A percentile compares a stretch with the other conserved stretches of the same genome.
phyloP scores from a whole-genome alignment of 768 basidiomycete genomes.

The Lactarius psammicola region DNA sequence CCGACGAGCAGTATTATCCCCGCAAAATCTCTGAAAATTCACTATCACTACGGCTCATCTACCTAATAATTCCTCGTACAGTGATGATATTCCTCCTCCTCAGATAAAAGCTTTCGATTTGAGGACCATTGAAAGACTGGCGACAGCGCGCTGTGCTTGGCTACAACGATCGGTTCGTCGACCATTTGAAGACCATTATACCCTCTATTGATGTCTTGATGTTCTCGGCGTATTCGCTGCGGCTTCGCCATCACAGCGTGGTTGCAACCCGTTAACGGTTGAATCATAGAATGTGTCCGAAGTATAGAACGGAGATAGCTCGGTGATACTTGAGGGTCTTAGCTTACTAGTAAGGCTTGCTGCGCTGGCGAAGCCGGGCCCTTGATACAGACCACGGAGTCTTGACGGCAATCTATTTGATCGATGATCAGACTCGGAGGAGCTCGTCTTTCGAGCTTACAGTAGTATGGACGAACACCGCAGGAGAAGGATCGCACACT shows the following conservation, averaged over 20 bases:
- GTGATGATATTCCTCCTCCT: background rate
- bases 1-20: background rate
- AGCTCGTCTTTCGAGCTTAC: background rate
- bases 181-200: background rate
- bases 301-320: background rate
- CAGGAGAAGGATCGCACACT: background rate
- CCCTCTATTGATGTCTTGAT: background rate
- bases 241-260: background rate
- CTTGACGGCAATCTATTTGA: background rate
- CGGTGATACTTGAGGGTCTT: background rate
- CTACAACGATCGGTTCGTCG: background rate
- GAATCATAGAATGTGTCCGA: background rate
- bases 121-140: background rate
- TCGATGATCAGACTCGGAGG: background rate
- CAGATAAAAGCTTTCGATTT: background rate
- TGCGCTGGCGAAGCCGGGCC: background rate
- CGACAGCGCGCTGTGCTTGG: background rate
- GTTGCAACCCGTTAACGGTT: background rate
- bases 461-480: background rate
- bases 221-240: background rate
- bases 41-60: background rate
- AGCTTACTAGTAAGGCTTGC: background rate
- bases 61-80: background rate
- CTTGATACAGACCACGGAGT: background rate
- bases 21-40: background rate